Base-by-base conservation (phyloP, 495 filamentous ascomycete species). In the Tuber umbilicatum region DNA sequence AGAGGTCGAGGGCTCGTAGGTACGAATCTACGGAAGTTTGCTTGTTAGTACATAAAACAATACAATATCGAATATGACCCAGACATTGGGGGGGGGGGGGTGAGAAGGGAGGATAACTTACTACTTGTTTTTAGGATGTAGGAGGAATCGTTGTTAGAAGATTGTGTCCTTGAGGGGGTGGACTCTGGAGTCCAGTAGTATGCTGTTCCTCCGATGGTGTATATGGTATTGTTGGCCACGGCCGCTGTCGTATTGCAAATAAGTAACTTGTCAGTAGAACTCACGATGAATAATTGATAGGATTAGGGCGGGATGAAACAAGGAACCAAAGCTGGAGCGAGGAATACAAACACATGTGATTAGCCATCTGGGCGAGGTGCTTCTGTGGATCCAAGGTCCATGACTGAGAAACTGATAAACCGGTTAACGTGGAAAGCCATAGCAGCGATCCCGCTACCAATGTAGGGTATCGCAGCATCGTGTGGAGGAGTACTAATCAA, bases 1-100 rank as follows among this genome's bases (percentile, higher is more conserved):
- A 64, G 55, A 64, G 55, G 55, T 64, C 55, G 55, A 64, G 12
- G 55, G 55, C 55, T 35, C 55, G 55, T 31, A 64, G 55, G 55
- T 17, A 64, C 31, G 55, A 64, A 64, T 64, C 55, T 64, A 14
- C 31, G 14, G 55, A 64, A 19, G 27, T 35, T 64, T 64, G 27
- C 16, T 64, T 64, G 55, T 64, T 35, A 64, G 35, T 64, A 1
- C 55, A 19, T 35, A 14, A 35, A 35, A 16, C 5, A 31, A 35
- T 35, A 35, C 5, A 35, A 64, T 64, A 12, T 19, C 19, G n/a
- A 3, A 3, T 14, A 64, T 35, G 27, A 35, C 14, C 27, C 12
- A 19, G 27, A 64, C 2, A 1, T 35, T 27, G 12, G 31, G 31
- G 27, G 0, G 10, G 39, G 47, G 21, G 10, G 45, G 43, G n/a